Evolutionary conservation across 192 early-diverging fungal species (phyloP).

Genomic region (Pilaira anomala): DNA sequence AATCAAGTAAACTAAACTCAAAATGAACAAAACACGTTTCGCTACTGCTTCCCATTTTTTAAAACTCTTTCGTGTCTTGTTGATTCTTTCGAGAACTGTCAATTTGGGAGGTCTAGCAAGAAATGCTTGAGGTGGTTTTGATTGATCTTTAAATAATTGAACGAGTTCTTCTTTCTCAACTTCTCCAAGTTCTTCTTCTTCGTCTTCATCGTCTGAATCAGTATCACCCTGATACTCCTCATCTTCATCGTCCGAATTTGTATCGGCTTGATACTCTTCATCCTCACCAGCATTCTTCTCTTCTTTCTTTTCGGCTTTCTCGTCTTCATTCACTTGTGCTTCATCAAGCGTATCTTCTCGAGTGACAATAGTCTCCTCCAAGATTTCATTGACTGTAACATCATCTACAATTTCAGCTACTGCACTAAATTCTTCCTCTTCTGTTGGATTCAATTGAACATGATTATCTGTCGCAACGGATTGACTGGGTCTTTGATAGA

Average conservation of each 20-base stretch:
- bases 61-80: background rate
- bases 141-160: background rate
- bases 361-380: background rate
- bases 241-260: background rate
- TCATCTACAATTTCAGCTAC: background rate
- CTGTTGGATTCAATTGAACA: background rate
- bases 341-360: background rate
- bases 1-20: background rate
- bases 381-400: background rate
- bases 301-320: background rate
- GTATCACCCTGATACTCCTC: background rate
- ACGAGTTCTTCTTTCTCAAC: background rate
- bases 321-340: background rate
- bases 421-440: background rate
- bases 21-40: background rate
- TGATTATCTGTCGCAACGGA: no score
- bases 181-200: background rate
- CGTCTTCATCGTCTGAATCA: background rate
- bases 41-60: background rate
- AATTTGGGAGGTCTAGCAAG: no score
- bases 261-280: background rate
- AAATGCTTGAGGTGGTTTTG: background rate
- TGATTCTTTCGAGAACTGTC: background rate
- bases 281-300: background rate
- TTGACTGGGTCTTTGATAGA: no score